phyloP scores from a whole-genome alignment of 345 rosid species.

The Brassica juncea region DNA sequence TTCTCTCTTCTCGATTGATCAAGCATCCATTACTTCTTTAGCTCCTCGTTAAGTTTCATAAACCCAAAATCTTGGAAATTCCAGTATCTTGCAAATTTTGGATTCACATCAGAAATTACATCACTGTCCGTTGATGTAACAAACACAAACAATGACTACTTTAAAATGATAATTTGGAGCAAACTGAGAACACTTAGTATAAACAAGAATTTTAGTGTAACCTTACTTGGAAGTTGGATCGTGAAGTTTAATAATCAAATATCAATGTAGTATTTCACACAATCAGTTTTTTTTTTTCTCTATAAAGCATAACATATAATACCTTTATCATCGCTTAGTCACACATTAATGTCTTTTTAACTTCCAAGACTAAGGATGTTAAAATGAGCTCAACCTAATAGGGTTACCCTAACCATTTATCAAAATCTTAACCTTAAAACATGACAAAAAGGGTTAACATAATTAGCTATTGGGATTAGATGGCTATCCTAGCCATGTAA shows the following conservation, averaged over 20 bases:
- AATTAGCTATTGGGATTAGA: neutral
- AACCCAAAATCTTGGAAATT: neutral
- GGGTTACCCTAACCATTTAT: too few relatives aligned
- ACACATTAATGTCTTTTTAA: neutral
- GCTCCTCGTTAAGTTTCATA: neutral
- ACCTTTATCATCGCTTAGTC: neutral
- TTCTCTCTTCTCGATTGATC: neutral
- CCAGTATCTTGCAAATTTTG: neutral
- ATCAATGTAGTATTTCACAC: neutral
- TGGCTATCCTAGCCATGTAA: neutral
- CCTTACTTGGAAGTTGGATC: neutral
- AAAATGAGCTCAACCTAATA: too few relatives aligned
- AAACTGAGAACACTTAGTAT: neutral
- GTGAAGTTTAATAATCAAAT: neutral
- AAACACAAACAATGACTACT: neutral
- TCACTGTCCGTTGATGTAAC: too few relatives aligned
- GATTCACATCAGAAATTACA: neutral
- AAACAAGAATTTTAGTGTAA: neutral
- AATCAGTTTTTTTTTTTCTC: neutral
- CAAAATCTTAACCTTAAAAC: too few relatives aligned
- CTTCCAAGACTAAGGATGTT: neutral
- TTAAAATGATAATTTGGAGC: neutral
- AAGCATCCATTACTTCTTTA: slow-evolving; percentile 1
- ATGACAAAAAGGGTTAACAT: neutral
- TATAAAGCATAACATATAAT: neutral